Percentiles rank a stretch among this genome's conserved stretches.
Evolutionary conservation across 768 basidiomycete species (phyloP).

Genomic region (Tricholoma matsutake): DNA sequence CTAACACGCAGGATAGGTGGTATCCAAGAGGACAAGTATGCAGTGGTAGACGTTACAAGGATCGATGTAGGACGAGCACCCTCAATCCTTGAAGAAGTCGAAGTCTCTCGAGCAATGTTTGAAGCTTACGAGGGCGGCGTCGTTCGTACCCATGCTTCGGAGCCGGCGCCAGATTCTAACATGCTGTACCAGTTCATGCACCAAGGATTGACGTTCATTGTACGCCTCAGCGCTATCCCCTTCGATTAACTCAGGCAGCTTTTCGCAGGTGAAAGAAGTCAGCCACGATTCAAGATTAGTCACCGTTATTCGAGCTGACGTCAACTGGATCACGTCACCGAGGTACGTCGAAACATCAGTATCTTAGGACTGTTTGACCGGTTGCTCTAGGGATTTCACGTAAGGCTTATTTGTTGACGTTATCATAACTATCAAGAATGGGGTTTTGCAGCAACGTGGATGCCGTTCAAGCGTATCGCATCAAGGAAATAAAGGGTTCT

Average conservation of each 20-base stretch:
- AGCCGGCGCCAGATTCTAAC: neutral
- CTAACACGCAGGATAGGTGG: constrained; percentile 38
- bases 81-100: constrained; percentile 74
- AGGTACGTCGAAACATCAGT: constrained; percentile 36
- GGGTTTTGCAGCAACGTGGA: constrained; percentile 60
- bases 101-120: constrained; percentile 79
- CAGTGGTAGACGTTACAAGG: constrained; percentile 61
- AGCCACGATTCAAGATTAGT: constrained; percentile 77
- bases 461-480: constrained; percentile 71
- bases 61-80: constrained; percentile 28
- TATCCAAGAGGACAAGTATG: constrained; percentile 74
- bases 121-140: constrained; percentile 90
- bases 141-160: constrained; percentile 35
- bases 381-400: constrained; percentile 64
- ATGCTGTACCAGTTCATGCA: constrained; percentile 68
- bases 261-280: constrained; percentile 65
- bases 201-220: constrained; percentile 80
- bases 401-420: constrained; percentile 28
- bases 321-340: constrained; percentile 80
- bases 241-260: neutral
- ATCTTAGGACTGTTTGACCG: neutral
- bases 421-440: neutral
- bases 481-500: constrained; percentile 59
- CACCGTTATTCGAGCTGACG: constrained; percentile 66
- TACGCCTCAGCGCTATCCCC: constrained; percentile 27